phyloP scores from a whole-genome alignment of 495 filamentous ascomycete species.

The Usnea hakonensis region DNA sequence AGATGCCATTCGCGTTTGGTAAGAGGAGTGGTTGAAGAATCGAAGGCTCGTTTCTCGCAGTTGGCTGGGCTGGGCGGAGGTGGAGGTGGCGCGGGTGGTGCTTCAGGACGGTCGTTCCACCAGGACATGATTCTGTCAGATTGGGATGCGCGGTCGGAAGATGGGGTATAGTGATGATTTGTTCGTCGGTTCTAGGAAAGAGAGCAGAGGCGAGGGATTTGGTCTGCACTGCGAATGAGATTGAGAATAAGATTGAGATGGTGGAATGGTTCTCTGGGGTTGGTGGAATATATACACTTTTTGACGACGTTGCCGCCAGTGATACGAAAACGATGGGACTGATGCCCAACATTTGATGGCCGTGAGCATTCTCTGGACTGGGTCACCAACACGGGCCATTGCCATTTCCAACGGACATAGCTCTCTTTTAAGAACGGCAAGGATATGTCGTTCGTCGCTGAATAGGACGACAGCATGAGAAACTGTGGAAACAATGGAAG shows the following conservation, averaged over 20 bases:
- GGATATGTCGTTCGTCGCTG: not conserved
- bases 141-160: not conserved
- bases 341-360: not conserved
- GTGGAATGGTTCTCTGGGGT: not conserved
- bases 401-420: not conserved
- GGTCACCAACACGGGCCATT: not conserved
- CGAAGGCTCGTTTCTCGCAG: not conserved
- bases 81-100: constrained; percentile 14
- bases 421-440: not conserved
- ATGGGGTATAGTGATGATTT: not conserved
- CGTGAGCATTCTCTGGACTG: not conserved
- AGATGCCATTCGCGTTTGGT: not conserved
- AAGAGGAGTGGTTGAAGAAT: not conserved
- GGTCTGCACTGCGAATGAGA: not conserved
- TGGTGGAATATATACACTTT: not conserved
- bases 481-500: constrained; percentile 1
- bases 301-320: not conserved
- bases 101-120: constrained; percentile 4
- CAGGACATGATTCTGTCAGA: not conserved
- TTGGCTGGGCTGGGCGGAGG: constrained; percentile 19
- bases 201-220: not conserved
- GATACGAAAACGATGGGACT: not conserved
- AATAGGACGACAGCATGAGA: not conserved
- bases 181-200: not conserved
- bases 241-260: too few species aligned